Conservation (phyloP, 352 stramenopile species). For the Phytophthora megakarya region DNA sequence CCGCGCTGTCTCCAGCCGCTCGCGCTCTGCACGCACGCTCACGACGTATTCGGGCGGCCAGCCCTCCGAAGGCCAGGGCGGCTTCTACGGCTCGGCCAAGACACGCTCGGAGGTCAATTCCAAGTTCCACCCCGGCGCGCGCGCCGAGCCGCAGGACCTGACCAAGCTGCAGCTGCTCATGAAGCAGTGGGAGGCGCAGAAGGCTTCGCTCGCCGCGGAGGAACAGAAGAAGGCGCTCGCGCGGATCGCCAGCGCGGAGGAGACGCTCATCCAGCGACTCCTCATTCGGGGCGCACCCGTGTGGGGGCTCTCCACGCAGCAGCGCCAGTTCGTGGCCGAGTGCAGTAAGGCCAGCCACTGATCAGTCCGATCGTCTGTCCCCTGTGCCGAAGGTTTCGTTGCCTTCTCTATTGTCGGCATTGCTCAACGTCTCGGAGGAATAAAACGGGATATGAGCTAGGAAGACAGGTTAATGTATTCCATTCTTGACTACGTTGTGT, state of each 20-base stretch:
- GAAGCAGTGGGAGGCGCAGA: conserved; percentile 53
- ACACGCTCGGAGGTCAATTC: conserved; percentile 70
- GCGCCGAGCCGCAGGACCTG: conserved; percentile 68
- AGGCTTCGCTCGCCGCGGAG: conserved; percentile 41
- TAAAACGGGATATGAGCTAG: conserved; percentile 38
- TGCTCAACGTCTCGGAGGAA: conserved; percentile 33
- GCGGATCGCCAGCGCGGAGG: conserved; percentile 46
- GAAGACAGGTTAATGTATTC: conserved; percentile 34
- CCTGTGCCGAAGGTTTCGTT: conserved; percentile 10
- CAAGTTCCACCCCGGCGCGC: conserved; percentile 66
- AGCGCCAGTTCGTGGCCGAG: conserved; percentile 76
- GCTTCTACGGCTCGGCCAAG: conserved; percentile 90
- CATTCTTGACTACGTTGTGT: conserved; percentile 9
- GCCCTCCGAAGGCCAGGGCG: conserved; percentile 87
- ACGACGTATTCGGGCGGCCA: conserved; percentile 91
- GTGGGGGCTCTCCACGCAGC: conserved; percentile 73
- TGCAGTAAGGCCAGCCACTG: conserved; percentile 44
- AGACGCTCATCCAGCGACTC: conserved; percentile 64
- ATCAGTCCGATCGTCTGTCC: conserved; percentile 1
- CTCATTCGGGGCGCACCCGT: conserved; percentile 74
- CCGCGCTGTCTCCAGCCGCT: conserved; percentile 14
- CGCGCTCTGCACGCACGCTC: conserved; percentile 27
- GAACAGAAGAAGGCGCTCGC: conserved; percentile 49
- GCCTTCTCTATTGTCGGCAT: neutral
- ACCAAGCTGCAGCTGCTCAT: conserved; percentile 65